These are phyloP conservation scores for Larix sibirica DNA, from an alignment of 83 land plant genomes.

Conservation along the genomic window DNA sequence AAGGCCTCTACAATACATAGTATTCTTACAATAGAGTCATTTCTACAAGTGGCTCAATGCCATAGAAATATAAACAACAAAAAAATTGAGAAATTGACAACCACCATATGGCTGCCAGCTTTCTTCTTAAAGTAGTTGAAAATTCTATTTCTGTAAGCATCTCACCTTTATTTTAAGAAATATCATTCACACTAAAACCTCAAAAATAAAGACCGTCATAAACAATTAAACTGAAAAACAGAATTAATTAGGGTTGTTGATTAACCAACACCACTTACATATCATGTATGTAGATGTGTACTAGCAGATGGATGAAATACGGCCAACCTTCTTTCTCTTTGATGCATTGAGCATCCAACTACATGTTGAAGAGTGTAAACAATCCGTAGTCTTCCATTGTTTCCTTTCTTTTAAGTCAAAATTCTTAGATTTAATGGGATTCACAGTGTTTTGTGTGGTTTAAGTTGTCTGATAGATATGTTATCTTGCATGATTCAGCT, in stretches of 20 bases:
- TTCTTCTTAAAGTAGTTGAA: background rate
- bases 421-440: background rate
- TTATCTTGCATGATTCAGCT: background rate
- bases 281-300: constrained; percentile 64
- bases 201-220: constrained; percentile 2
- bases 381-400: no score
- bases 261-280: constrained; percentile 51
- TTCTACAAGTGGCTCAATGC: constrained; percentile 37
- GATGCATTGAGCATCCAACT: constrained; percentile 73
- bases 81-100: constrained; percentile 8
- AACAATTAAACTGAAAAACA: constrained; percentile 4
- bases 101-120: background rate
- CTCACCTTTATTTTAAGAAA: no score
- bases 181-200: background rate
- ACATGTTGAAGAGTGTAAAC: constrained; percentile 11
- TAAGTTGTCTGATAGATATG: background rate
- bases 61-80: background rate
- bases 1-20: constrained; percentile 44
- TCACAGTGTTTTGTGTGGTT: background rate
- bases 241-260: background rate
- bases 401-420: background rate
- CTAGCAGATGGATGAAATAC: constrained; percentile 81
- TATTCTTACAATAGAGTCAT: constrained; percentile 23
- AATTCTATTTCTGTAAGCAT: background rate
- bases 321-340: constrained; percentile 84